Percentiles rank a stretch among this genome's conserved stretches.
These are phyloP conservation scores for Fusarium albidum DNA, from an alignment of 2,329 filamentous ascomycete genomes.

Conservation along the genomic window DNA sequence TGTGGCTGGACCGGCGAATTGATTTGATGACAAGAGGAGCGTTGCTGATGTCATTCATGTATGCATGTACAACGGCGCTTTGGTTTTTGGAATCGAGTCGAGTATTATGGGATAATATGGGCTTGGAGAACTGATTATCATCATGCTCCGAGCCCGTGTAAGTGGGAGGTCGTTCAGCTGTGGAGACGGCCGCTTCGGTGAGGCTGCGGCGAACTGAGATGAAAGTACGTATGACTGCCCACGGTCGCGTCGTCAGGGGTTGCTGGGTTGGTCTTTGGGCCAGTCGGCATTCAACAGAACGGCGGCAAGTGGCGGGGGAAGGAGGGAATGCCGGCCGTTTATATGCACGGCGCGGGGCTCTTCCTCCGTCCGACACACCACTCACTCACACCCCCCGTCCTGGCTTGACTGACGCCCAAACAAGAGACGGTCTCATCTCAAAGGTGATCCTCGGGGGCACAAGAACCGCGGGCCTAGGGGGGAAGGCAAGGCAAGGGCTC, in stretches of 20 bases:
- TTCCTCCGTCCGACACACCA: constrained; percentile 27
- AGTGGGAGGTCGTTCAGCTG: not conserved
- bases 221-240: too few relatives aligned
- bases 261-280: constrained; percentile 14
- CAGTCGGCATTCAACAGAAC: constrained; percentile 34
- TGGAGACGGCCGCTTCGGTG: constrained; percentile 9
- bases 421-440: constrained; percentile 30
- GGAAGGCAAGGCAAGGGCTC: constrained; percentile 21
- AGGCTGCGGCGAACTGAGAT: constrained; percentile 14
- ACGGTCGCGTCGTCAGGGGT: constrained; percentile 9
- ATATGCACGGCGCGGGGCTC: constrained; percentile 52
- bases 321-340: constrained; percentile 56
- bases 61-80: not conserved
- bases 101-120: not conserved
- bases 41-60: too few relatives aligned
- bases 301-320: constrained; percentile 34
- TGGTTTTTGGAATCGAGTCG: not conserved
- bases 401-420: constrained; percentile 24
- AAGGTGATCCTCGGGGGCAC: constrained; percentile 22
- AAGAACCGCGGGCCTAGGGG: constrained; percentile 20
- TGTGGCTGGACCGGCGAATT: too few relatives aligned
- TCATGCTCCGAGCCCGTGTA: not conserved
- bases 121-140: not conserved
- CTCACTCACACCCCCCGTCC: constrained; percentile 4
- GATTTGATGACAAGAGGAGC: not conserved